A percentile compares a stretch with the other conserved stretches of the same genome.
These are phyloP conservation scores for Colletotrichum viniferum DNA, from an alignment of 2,329 filamentous ascomycete genomes.

Conservation along the genomic window DNA sequence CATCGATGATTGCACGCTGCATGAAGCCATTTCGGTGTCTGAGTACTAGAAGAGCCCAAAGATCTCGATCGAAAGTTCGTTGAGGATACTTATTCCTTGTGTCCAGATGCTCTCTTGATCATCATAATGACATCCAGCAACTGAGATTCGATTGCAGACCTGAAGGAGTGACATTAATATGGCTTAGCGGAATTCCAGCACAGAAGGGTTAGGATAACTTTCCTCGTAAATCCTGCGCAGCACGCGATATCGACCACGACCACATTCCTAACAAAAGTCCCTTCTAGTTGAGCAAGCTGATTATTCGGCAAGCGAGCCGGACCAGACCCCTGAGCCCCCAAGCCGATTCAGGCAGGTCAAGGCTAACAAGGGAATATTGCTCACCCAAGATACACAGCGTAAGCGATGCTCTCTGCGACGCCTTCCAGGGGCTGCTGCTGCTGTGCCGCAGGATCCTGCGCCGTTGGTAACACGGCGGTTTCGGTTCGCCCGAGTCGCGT, in stretches of 20 bases:
- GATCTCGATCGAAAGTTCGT: accelerated
- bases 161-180: neutral
- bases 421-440: neutral
- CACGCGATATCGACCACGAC: accelerated
- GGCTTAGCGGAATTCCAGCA: neutral
- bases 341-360: neutral
- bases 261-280: accelerated
- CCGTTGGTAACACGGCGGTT: neutral
- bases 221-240: neutral
- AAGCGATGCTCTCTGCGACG: neutral
- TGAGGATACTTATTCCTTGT: accelerated
- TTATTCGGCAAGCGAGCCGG: neutral
- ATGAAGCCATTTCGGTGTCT: neutral
- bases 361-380: neutral
- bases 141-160: neutral
- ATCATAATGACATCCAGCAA: accelerated
- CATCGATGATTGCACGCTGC: neutral
- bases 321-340: neutral
- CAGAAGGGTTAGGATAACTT: accelerated
- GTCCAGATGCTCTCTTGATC: neutral
- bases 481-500: neutral
- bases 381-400: neutral
- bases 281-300: neutral
- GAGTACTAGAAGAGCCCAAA: neutral
- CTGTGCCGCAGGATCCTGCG: neutral